phyloP scores from a whole-genome alignment of 2,329 filamentous ascomycete species.

The Ceratocystis eucalypticola region DNA sequence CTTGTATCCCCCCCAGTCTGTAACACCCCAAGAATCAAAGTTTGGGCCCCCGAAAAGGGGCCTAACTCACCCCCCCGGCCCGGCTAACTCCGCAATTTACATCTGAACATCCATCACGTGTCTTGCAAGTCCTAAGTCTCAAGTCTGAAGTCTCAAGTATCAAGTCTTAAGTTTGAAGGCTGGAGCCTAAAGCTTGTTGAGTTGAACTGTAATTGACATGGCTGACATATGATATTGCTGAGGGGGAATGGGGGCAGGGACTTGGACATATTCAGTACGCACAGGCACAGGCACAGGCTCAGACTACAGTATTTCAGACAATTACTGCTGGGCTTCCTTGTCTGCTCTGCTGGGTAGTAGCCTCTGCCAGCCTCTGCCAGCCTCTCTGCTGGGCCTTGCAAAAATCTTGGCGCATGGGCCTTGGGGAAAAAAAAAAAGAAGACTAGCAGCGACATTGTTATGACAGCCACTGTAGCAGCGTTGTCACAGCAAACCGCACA shows the following conservation, averaged over 20 bases:
- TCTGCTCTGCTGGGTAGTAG: not conserved
- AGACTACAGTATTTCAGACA: not conserved
- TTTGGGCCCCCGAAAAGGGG: not conserved
- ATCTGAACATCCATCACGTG: not conserved
- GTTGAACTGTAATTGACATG: too few species aligned
- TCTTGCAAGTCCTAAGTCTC: not conserved
- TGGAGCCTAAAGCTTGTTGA: too few species aligned
- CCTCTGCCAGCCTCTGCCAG: not conserved
- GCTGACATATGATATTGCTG: too few species aligned
- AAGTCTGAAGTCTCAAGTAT: not conserved
- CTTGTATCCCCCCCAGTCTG: not conserved
- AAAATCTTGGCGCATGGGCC: not conserved
- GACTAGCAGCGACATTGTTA: not conserved
- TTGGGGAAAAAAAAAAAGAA: not conserved
- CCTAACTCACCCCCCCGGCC: not conserved
- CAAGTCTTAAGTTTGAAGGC: not conserved
- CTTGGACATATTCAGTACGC: not conserved
- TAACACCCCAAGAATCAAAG: not conserved
- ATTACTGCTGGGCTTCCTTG: not conserved
- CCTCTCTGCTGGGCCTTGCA: not conserved
- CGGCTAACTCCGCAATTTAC: not conserved
- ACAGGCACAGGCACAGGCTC: not conserved
- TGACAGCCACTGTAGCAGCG: constrained; percentile 4
- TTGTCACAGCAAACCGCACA: constrained; percentile 4
- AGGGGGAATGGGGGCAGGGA: too few species aligned